A percentile compares a stretch with the other conserved stretches of the same genome.
Evolutionary conservation across 805 yeast genomes (phyloP).

Genomic region (Clavispora santaluciae): DNA sequence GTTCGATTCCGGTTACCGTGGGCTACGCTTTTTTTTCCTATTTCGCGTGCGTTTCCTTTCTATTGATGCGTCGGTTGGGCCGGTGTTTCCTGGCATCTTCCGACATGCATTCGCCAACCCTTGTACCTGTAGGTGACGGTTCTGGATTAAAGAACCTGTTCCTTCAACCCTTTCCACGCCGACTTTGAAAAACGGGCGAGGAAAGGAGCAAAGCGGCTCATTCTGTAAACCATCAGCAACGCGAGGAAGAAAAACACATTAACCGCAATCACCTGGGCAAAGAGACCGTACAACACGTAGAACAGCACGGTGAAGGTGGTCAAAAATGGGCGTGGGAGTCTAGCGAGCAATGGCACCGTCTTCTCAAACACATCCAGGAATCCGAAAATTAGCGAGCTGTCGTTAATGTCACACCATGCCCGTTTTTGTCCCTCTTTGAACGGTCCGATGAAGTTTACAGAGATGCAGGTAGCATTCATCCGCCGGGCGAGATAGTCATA

Average conservation of each 20-base stretch:
- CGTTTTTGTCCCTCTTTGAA: background rate
- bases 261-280: slow-evolving; percentile 11
- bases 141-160: background rate
- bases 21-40: no score
- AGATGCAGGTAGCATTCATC: background rate
- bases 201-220: background rate
- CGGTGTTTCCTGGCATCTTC: no score
- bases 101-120: no score
- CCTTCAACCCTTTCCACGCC: slow-evolving; percentile 6
- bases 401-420: slow-evolving; percentile 5
- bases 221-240: background rate
- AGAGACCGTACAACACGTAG: slow-evolving; percentile 11
- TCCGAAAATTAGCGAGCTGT: slow-evolving; percentile 11
- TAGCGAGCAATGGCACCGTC: slow-evolving; percentile 4
- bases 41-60: no score
- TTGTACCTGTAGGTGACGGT: no score
- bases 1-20: no score
- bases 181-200: background rate
- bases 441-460: slow-evolving; percentile 5
- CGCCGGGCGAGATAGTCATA: slow-evolving; percentile 5
- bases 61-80: no score
- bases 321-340: slow-evolving; percentile 7
- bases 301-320: slow-evolving; percentile 9
- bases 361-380: slow-evolving; percentile 9
- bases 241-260: slow-evolving; percentile 6